A percentile compares a stretch with the other conserved stretches of the same genome.
These are phyloP conservation scores for Microcyclosporella mali DNA, from an alignment of 2,329 filamentous ascomycete species.

Conservation along the genomic window DNA sequence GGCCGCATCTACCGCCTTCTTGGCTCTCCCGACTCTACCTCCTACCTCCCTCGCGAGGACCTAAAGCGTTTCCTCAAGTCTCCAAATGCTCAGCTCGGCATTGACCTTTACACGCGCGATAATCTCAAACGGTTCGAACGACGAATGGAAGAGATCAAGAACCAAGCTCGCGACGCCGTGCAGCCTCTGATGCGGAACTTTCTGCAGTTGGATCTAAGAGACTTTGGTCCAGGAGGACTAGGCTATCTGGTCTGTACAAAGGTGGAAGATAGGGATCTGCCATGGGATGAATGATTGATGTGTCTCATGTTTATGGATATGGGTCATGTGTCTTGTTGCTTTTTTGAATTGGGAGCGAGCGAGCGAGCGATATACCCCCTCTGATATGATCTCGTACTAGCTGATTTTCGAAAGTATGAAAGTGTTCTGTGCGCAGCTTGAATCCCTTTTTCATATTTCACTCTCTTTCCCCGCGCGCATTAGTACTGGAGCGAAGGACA, in stretches of 20 bases:
- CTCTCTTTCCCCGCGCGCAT: no score
- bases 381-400: no score
- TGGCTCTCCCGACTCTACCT: conserved; percentile 54
- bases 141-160: conserved; percentile 81
- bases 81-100: conserved; percentile 47
- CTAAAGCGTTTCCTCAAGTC: conserved; percentile 80
- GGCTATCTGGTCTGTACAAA: conserved; percentile 61
- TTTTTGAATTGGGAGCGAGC: no score
- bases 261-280: conserved; percentile 56
- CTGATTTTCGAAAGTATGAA: no score
- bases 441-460: no score
- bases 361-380: no score
- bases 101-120: conserved; percentile 79
- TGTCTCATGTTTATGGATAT: background rate
- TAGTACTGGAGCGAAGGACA: no score
- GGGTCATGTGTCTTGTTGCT: background rate
- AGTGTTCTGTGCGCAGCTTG: no score
- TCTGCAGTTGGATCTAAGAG: conserved; percentile 66
- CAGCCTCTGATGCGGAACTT: conserved; percentile 79
- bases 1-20: conserved; percentile 74
- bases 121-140: conserved; percentile 79
- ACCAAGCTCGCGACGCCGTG: conserved; percentile 73
- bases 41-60: conserved; percentile 75
- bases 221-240: conserved; percentile 36
- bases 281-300: conserved; percentile 47